A percentile compares a stretch with the other conserved stretches of the same genome.
Conservation (phyloP, 176 grass and related monocot genomes). For the Microstegium vimineum region DNA sequence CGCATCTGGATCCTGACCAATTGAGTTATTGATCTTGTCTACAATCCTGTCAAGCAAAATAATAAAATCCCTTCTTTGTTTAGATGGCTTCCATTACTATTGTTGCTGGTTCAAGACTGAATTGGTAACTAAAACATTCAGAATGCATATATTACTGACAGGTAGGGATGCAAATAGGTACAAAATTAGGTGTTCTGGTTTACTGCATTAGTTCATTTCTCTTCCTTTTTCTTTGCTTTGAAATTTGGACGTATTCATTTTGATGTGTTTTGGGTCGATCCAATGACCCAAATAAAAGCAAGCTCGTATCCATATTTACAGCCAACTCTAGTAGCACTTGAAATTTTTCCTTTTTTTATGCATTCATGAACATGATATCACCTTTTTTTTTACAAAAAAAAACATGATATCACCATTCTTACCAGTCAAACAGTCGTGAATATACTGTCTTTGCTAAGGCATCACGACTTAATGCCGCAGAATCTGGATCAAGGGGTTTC, state of each 20-base stretch:
- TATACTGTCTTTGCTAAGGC: conserved; percentile 92
- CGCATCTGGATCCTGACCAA: conserved; percentile 85
- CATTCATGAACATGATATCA: background rate
- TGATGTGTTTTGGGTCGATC: background rate
- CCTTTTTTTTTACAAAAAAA: too few species aligned
- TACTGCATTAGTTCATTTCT: background rate
- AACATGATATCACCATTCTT: conserved; percentile 25
- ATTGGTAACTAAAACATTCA: background rate
- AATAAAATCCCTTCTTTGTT: conserved; percentile 19
- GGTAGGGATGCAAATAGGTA: background rate
- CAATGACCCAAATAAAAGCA: background rate
- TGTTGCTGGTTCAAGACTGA: background rate
- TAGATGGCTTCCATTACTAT: conserved; percentile 4
- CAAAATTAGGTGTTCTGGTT: background rate
- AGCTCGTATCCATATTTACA: background rate
- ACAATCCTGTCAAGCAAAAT: conserved; percentile 62
- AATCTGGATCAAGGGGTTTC: conserved; percentile 90
- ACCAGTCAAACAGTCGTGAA: conserved; percentile 94
- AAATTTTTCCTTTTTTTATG: background rate
- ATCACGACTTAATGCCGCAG: conserved; percentile 74
- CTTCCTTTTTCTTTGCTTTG: background rate
- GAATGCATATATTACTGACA: background rate
- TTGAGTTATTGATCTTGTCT: conserved; percentile 93
- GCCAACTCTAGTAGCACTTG: conserved; percentile 13
- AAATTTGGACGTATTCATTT: background rate